phyloP scores from a whole-genome alignment of 768 basidiomycete genomes.

The Pleurotus giganteus region DNA sequence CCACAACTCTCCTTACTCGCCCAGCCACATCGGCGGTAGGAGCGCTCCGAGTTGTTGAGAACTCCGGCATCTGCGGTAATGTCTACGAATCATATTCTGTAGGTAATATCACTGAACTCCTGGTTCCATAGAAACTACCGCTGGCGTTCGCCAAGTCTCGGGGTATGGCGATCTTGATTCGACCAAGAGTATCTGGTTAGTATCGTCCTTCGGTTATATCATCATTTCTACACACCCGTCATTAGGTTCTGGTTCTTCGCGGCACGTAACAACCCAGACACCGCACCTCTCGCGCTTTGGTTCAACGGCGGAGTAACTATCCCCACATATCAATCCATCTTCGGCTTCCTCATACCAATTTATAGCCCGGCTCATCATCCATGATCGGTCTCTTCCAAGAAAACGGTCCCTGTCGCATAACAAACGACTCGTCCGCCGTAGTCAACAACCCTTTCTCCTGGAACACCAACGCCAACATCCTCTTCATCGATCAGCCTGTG shows the following conservation, averaged over 20 bases:
- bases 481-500: slow-evolving; percentile 66
- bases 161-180: slow-evolving; percentile 62
- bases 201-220: neutral
- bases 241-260: slow-evolving; percentile 70
- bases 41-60: slow-evolving; percentile 53
- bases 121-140: slow-evolving; percentile 46
- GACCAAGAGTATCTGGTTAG: slow-evolving; percentile 57
- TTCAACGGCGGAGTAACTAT: slow-evolving; percentile 58
- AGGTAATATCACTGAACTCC: neutral
- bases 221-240: neutral
- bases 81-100: neutral
- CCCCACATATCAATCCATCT: neutral
- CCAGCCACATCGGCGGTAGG: slow-evolving; percentile 41
- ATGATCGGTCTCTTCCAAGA: slow-evolving; percentile 74
- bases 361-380: slow-evolving; percentile 52
- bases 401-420: slow-evolving; percentile 70
- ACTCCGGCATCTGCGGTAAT: slow-evolving; percentile 60
- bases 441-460: slow-evolving; percentile 53
- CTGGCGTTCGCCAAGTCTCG: slow-evolving; percentile 59
- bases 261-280: slow-evolving; percentile 57
- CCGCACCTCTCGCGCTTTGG: slow-evolving; percentile 64
- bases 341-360: neutral
- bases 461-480: slow-evolving; percentile 54
- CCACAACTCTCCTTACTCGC: slow-evolving; percentile 13
- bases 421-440: slow-evolving; percentile 48